phyloP scores from a whole-genome alignment of 2,329 filamentous ascomycete species.

The Gremmenia infestans region DNA sequence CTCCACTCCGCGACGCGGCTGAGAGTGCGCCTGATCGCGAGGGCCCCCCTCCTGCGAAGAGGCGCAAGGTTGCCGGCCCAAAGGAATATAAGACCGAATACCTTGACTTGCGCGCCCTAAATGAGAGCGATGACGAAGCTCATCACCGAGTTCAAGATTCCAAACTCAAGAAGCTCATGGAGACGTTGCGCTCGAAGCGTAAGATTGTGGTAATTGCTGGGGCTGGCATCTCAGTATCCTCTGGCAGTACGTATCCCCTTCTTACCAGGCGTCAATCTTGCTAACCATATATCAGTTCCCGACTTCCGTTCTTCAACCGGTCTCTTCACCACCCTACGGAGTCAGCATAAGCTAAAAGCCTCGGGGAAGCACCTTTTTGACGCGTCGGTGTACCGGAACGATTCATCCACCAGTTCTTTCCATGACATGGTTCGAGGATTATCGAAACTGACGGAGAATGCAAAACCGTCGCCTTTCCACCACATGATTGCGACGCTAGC shows the following conservation, averaged over 20 bases:
- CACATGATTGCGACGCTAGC: conserved; percentile 88
- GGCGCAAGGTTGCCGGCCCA: conserved; percentile 59
- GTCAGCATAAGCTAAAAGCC: conserved; percentile 83
- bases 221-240: conserved; percentile 93
- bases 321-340: conserved; percentile 79
- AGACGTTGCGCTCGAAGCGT: conserved; percentile 77
- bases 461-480: conserved; percentile 84
- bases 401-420: conserved; percentile 81
- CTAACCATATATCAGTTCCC: conserved; percentile 55
- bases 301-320: conserved; percentile 92
- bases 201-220: conserved; percentile 97
- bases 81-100: conserved; percentile 75
- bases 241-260: conserved; percentile 64
- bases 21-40: conserved; percentile 36
- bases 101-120: conserved; percentile 60
- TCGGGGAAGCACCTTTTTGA: conserved; percentile 97
- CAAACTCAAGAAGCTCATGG: conserved; percentile 65
- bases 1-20: conserved; percentile 18
- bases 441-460: conserved; percentile 69
- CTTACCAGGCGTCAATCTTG: conserved; percentile 5
- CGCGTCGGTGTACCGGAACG: conserved; percentile 93
- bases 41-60: conserved; percentile 68
- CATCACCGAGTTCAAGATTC: conserved; percentile 50
- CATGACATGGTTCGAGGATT: conserved; percentile 94
- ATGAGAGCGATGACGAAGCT: conserved; percentile 41